phyloP scores from a whole-genome alignment of 2,329 filamentous ascomycete genomes.

The Huntiella abstrusa region DNA sequence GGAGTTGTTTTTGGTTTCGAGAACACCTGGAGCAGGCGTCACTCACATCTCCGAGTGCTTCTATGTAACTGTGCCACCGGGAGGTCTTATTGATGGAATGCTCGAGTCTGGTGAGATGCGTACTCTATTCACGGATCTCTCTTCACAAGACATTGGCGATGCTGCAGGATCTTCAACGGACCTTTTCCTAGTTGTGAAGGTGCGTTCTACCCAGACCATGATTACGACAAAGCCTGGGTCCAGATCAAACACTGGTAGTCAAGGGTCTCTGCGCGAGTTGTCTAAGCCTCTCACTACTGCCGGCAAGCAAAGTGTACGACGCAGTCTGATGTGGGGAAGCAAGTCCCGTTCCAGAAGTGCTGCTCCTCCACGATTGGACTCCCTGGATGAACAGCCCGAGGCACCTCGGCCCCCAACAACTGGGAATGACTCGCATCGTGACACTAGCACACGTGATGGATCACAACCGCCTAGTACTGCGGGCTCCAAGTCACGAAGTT shows the following conservation, averaged over 20 bases:
- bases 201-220: constrained; percentile 39
- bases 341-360: constrained; percentile 29
- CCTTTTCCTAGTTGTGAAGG: constrained; percentile 67
- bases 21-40: constrained; percentile 42
- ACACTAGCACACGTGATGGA: constrained; percentile 13
- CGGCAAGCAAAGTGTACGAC: constrained; percentile 35
- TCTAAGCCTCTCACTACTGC: constrained; percentile 28
- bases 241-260: constrained; percentile 28
- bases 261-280: constrained; percentile 23
- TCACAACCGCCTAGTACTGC: constrained; percentile 33
- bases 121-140: constrained; percentile 76
- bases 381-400: constrained; percentile 34
- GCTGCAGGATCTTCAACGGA: constrained; percentile 45
- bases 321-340: constrained; percentile 52
- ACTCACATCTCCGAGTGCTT: constrained; percentile 67
- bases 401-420: constrained; percentile 20
- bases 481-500: constrained; percentile 31
- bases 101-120: constrained; percentile 50
- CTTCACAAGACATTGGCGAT: constrained; percentile 52
- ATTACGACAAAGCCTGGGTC: constrained; percentile 30
- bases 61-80: constrained; percentile 55
- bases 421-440: constrained; percentile 26
- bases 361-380: constrained; percentile 29
- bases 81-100: constrained; percentile 49
- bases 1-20: constrained; percentile 59